Conservation (phyloP, 129 eudicot genomes). For the Flaveria linearis region DNA sequence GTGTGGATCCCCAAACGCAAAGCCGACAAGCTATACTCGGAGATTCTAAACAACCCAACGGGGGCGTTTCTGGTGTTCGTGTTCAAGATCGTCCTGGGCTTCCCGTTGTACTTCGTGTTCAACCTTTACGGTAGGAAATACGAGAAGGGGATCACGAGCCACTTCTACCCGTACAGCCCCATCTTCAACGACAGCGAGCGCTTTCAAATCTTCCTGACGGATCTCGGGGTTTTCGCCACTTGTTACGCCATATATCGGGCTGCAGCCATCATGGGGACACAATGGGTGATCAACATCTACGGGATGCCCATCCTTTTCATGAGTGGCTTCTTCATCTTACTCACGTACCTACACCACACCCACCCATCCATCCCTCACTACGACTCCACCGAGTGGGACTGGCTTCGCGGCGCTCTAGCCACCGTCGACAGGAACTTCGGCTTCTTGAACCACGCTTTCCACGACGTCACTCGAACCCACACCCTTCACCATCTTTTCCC, state of each 20-base stretch:
- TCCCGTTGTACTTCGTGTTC: constrained; percentile 33
- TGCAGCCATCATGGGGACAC: constrained; percentile 19
- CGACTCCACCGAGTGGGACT: constrained; percentile 43
- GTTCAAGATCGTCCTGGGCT: constrained; percentile 30
- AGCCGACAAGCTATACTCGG: constrained; percentile 9
- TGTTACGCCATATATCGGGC: constrained; percentile 16
- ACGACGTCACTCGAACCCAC: constrained; percentile 31
- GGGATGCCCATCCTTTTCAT: constrained; percentile 33
- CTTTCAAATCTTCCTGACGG: constrained; percentile 27
- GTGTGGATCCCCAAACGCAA: constrained; percentile 37
- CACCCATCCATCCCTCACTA: constrained; percentile 41
- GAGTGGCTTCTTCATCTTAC: constrained; percentile 14
- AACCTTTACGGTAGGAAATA: constrained; percentile 37
- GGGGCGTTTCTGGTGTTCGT: constrained; percentile 22
- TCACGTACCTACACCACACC: constrained; percentile 38
- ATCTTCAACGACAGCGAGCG: constrained; percentile 37
- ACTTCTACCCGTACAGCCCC: constrained; percentile 37
- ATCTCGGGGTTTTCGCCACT: constrained; percentile 27
- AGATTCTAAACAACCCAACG: constrained; percentile 36
- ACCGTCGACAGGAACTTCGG: constrained; percentile 41
- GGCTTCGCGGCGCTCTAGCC: constrained; percentile 41
- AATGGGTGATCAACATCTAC: constrained; percentile 31
- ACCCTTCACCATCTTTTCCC: constrained; percentile 38
- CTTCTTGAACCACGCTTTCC: constrained; percentile 37
- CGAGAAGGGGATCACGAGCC: constrained; percentile 31